These are phyloP conservation scores for Pseudonitzschia multistriata DNA, from an alignment of 108 stramenopile species.

Conservation along the genomic window DNA sequence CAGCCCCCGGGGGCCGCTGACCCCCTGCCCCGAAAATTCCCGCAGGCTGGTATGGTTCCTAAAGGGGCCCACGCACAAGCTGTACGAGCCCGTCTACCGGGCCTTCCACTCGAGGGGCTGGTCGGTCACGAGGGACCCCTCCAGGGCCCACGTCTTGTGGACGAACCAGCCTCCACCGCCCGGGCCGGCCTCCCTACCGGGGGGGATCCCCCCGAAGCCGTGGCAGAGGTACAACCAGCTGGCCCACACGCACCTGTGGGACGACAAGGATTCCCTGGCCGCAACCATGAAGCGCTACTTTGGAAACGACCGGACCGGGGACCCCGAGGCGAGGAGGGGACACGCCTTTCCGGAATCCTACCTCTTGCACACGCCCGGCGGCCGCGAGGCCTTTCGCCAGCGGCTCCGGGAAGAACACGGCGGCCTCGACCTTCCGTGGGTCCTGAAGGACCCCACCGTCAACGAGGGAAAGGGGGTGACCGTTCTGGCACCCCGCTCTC, in stretches of 20 bases:
- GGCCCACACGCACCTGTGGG: not conserved
- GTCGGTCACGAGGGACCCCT: not conserved
- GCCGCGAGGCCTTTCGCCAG: not conserved
- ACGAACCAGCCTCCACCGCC: not conserved
- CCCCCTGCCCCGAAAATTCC: no score
- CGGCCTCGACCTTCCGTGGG: constrained; percentile 28
- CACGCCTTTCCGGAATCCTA: constrained; percentile 23
- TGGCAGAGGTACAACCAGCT: constrained; percentile 1
- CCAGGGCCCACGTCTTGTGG: not conserved
- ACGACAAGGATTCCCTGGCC: constrained; percentile 1
- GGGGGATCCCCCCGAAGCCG: not conserved
- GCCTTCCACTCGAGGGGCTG: constrained; percentile 6
- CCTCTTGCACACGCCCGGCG: constrained; percentile 3
- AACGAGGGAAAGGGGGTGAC: constrained; percentile 35
- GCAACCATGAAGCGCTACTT: not conserved
- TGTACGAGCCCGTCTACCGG: not conserved
- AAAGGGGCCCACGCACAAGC: not conserved
- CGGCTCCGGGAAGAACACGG: constrained; percentile 12
- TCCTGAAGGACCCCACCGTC: constrained; percentile 20
- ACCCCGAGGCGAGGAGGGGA: no score
- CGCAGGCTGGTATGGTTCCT: no score
- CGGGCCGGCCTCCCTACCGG: not conserved
- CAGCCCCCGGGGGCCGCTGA: no score
- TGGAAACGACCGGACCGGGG: not conserved
- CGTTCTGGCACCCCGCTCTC: constrained; percentile 25